A percentile compares a stretch with the other conserved stretches of the same genome.
These are phyloP conservation scores for Chalaropsis ovoidea DNA, from an alignment of 2,329 filamentous ascomycete genomes.

Conservation along the genomic window DNA sequence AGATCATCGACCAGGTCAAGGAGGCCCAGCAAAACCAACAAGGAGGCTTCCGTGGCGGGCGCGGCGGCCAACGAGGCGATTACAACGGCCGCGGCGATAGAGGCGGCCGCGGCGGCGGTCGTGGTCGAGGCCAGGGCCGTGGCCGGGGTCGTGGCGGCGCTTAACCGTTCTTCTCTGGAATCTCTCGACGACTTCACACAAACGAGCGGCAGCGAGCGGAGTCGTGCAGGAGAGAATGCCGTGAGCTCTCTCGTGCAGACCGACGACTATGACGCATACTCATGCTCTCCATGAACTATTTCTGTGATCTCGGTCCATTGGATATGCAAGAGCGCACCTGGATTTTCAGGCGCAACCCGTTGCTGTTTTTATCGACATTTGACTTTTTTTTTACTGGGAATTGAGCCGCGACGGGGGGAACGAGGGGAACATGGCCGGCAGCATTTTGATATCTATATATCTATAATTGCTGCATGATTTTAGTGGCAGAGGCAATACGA, in stretches of 20 bases:
- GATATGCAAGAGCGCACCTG: not conserved
- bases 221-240: not conserved
- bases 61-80: slow-evolving; percentile 50
- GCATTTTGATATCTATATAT: slow-evolving; percentile 12
- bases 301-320: slow-evolving; percentile 5
- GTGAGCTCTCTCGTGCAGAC: not conserved
- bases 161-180: not conserved
- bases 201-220: not conserved
- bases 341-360: slow-evolving; percentile 1
- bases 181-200: slow-evolving; percentile 1
- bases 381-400: slow-evolving; percentile 8
- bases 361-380: slow-evolving; percentile 5
- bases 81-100: slow-evolving; percentile 47
- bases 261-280: slow-evolving; percentile 13
- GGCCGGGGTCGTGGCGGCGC: slow-evolving; percentile 34
- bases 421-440: not conserved
- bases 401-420: not conserved
- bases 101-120: slow-evolving; percentile 46
- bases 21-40: slow-evolving; percentile 74
- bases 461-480: slow-evolving; percentile 4
- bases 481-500: not conserved
- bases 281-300: slow-evolving; percentile 1
- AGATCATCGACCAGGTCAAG: slow-evolving; percentile 89
- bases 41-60: slow-evolving; percentile 53
- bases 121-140: slow-evolving; percentile 34